Evolutionary conservation across 2,329 filamentous ascomycete genomes (phyloP).

Genomic region (Diaporthe citriasiana): DNA sequence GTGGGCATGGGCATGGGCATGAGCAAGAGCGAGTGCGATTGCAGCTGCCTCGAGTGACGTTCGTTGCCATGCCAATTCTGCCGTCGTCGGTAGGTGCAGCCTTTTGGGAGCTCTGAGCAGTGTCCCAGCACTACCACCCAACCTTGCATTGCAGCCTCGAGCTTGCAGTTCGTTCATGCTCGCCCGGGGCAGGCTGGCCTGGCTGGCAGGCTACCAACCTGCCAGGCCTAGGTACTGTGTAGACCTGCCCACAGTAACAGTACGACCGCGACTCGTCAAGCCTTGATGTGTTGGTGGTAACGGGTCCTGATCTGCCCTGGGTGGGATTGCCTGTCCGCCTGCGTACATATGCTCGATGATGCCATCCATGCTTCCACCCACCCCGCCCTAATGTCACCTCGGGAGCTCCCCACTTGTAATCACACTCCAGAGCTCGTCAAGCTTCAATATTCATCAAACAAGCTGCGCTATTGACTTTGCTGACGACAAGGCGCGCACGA

Average conservation of each 20-base stretch:
- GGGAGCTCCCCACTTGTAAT: slow-evolving; percentile 28
- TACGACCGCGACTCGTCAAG: not conserved
- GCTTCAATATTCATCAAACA: slow-evolving; percentile 36
- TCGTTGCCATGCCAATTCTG: not conserved
- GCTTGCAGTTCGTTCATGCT: slow-evolving; percentile 3
- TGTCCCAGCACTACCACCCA: not conserved
- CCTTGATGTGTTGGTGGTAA: not conserved
- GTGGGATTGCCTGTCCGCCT: slow-evolving; percentile 30
- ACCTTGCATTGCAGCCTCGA: not conserved
- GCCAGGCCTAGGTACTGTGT: too few relatives aligned
- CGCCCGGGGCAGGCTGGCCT: not conserved
- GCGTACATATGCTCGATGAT: slow-evolving; percentile 29
- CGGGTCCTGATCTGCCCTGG: not conserved
- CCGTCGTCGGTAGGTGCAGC: not conserved
- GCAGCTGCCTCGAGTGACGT: slow-evolving; percentile 3
- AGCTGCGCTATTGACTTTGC: slow-evolving; percentile 29
- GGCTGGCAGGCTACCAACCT: too few relatives aligned
- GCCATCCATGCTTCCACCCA: slow-evolving; percentile 22
- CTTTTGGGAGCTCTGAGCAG: not conserved
- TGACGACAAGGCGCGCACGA: slow-evolving; percentile 21
- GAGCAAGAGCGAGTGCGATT: not conserved
- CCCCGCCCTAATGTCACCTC: slow-evolving; percentile 35
- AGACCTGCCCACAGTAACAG: too few relatives aligned
- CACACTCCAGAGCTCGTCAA: slow-evolving; percentile 29
- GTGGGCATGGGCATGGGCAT: too few relatives aligned